These are phyloP conservation scores for Nemania sp. DNA, from an alignment of 2,329 filamentous ascomycete genomes.

Conservation along the genomic window DNA sequence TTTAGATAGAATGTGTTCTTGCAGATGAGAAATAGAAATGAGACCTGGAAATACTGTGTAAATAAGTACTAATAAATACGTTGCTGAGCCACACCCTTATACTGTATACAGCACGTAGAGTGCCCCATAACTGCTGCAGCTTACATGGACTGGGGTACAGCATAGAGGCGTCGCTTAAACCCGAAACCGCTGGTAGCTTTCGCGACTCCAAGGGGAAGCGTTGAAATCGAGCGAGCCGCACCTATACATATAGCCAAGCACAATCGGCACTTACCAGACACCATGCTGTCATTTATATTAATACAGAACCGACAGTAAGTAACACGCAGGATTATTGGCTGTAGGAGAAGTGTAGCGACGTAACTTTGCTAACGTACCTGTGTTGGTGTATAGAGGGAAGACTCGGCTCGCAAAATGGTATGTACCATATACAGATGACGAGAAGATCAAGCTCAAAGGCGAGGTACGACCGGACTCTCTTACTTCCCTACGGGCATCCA, in stretches of 20 bases:
- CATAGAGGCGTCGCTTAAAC: background rate
- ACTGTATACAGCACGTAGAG: background rate
- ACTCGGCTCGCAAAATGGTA: slow-evolving; percentile 99
- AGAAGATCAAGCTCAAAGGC: slow-evolving; percentile 99
- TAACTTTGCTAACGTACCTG: slow-evolving; percentile 23
- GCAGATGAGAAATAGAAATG: background rate
- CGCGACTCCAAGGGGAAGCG: slow-evolving; percentile 11
- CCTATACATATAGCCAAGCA: slow-evolving; percentile 3
- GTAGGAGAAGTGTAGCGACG: background rate
- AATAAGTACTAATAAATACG: background rate
- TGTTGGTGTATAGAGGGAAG: slow-evolving; percentile 76
- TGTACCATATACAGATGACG: slow-evolving; percentile 96
- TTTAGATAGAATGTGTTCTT: slow-evolving; percentile 9
- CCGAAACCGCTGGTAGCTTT: background rate
- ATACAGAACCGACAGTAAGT: slow-evolving; percentile 58
- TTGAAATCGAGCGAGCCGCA: slow-evolving; percentile 20
- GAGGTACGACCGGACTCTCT: slow-evolving; percentile 70
- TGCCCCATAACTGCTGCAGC: background rate
- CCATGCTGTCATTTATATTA: slow-evolving; percentile 58
- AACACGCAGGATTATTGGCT: background rate
- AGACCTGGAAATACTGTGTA: slow-evolving; percentile 7
- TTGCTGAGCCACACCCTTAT: slow-evolving; percentile 20
- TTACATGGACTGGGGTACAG: background rate
- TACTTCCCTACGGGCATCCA: slow-evolving; percentile 6
- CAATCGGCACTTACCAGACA: slow-evolving; percentile 33